Conservation (phyloP, 768 basidiomycete genomes). For the Calocybe cyanea region DNA sequence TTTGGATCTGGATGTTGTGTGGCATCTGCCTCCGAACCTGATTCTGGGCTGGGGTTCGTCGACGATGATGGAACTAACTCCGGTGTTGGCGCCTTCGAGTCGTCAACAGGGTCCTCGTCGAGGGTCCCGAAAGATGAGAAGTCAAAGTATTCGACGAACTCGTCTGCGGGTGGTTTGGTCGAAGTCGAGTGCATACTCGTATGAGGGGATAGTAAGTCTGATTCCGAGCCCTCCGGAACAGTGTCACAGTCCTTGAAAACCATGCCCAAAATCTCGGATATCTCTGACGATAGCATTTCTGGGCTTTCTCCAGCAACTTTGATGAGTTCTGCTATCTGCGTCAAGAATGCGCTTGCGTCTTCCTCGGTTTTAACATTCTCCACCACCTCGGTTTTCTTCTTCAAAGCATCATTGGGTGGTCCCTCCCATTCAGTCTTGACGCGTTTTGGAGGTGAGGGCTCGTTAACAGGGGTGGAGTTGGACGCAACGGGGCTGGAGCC, state of each 20-base stretch:
- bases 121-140: constrained; percentile 56
- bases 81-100: constrained; percentile 69
- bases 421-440: constrained; percentile 70
- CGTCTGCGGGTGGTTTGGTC: constrained; percentile 31
- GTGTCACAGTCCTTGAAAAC: constrained; percentile 54
- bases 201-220: constrained; percentile 24
- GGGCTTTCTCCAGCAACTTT: constrained; percentile 46
- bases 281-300: constrained; percentile 41
- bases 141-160: constrained; percentile 65
- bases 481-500: constrained; percentile 28
- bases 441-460: constrained; percentile 71
- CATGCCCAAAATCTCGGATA: constrained; percentile 58
- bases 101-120: constrained; percentile 52
- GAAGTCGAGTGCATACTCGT: constrained; percentile 19
- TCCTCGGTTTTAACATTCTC: constrained; percentile 63
- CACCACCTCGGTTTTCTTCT: constrained; percentile 36
- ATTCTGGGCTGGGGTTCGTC: constrained; percentile 75
- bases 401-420: constrained; percentile 46
- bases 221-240: constrained; percentile 36
- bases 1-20: constrained; percentile 47
- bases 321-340: constrained; percentile 61
- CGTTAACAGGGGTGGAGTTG: constrained; percentile 29
- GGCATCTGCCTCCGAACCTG: constrained; percentile 58
- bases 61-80: constrained; percentile 69
- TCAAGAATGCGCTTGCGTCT: constrained; percentile 59